Conservation (phyloP, 129 eudicot genomes). For the Mikania micrantha region DNA sequence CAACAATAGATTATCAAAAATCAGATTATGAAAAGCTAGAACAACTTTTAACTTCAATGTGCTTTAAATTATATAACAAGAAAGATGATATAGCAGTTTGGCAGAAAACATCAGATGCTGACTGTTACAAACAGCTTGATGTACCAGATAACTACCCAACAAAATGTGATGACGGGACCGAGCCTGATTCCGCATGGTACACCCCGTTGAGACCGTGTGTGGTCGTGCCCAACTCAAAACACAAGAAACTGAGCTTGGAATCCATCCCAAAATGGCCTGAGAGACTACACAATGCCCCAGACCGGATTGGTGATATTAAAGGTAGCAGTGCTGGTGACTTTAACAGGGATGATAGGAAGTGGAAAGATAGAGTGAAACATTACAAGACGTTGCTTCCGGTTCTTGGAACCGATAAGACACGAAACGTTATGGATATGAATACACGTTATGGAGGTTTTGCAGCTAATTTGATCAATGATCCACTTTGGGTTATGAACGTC, state of each 20-base stretch:
- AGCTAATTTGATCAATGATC: slow-evolving; percentile 61
- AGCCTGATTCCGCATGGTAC: slow-evolving; percentile 98
- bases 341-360: slow-evolving; percentile 59
- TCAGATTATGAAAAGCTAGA: slow-evolving; percentile 73
- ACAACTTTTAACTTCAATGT: slow-evolving; percentile 72
- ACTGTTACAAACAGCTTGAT: slow-evolving; percentile 80
- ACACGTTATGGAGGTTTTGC: slow-evolving; percentile 90
- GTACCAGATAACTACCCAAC: slow-evolving; percentile 72
- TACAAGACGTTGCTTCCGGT: slow-evolving; percentile 78
- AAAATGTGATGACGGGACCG: slow-evolving; percentile 89
- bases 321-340: slow-evolving; percentile 87
- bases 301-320: slow-evolving; percentile 62
- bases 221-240: slow-evolving; percentile 59
- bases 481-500: slow-evolving; percentile 95
- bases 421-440: slow-evolving; percentile 97
- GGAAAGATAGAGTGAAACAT: slow-evolving; percentile 67
- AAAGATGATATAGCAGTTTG: slow-evolving; percentile 97
- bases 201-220: slow-evolving; percentile 91
- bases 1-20: slow-evolving; percentile 74
- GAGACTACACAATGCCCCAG: slow-evolving; percentile 63
- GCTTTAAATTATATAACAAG: slow-evolving; percentile 70
- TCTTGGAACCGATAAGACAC: slow-evolving; percentile 71
- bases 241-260: slow-evolving; percentile 40
- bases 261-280: slow-evolving; percentile 79
- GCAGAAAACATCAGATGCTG: slow-evolving; percentile 70